These are phyloP conservation scores for Fraxinus velutina DNA, from an alignment of 305 asterid genomes.

Conservation along the genomic window DNA sequence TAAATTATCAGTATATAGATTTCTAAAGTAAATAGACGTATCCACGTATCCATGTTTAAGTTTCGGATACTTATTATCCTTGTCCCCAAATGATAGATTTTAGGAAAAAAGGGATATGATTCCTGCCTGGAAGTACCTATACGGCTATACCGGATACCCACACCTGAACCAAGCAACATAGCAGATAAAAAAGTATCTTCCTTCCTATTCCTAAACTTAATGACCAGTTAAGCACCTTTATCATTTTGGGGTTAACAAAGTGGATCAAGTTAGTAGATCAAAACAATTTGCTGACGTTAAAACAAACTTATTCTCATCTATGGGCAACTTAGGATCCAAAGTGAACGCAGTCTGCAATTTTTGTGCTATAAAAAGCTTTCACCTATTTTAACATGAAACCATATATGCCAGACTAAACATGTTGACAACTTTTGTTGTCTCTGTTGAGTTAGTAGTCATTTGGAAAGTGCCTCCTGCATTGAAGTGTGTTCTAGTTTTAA, in stretches of 20 bases:
- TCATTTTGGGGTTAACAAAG: neutral
- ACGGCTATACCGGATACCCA: neutral
- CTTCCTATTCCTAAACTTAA: neutral
- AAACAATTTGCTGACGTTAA: neutral
- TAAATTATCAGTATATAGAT: neutral
- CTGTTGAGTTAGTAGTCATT: neutral
- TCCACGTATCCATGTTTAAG: neutral
- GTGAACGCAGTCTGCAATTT: neutral
- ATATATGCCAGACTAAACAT: neutral
- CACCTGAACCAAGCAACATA: neutral
- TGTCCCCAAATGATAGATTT: neutral
- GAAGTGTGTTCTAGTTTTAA: slow-evolving; percentile 3
- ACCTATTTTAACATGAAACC: neutral
- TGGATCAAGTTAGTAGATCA: neutral
- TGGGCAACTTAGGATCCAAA: neutral
- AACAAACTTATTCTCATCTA: neutral
- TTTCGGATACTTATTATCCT: neutral
- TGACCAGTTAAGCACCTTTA: neutral
- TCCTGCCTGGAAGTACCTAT: neutral
- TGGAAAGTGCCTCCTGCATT: neutral
- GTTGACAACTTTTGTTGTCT: neutral
- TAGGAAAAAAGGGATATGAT: neutral
- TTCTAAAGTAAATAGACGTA: neutral
- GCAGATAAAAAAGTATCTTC: neutral
- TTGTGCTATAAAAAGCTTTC: neutral